Conservation (phyloP, 345 rosid genomes). For the Citrus inodora region DNA sequence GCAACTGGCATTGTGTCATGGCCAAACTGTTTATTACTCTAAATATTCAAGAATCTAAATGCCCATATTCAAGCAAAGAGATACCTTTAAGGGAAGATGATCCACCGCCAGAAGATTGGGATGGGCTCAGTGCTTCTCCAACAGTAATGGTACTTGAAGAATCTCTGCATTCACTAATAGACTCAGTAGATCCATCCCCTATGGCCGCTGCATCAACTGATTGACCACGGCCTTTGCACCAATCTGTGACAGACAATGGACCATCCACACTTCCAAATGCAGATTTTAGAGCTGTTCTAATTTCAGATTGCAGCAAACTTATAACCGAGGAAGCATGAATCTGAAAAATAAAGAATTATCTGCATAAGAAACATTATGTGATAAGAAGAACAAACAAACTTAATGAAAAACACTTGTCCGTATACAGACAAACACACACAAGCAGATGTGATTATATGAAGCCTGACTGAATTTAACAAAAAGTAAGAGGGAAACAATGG, state of each 20-base stretch:
- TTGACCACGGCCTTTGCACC: slow-evolving; percentile 92
- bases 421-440: neutral
- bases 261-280: slow-evolving; percentile 87
- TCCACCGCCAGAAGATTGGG: slow-evolving; percentile 48
- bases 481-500: neutral
- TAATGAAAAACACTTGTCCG: neutral
- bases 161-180: slow-evolving; percentile 73
- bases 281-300: slow-evolving; percentile 80
- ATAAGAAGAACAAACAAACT: neutral
- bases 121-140: slow-evolving; percentile 62
- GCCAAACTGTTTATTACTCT: slow-evolving; percentile 8
- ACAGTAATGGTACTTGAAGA: slow-evolving; percentile 45
- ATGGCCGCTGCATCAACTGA: slow-evolving; percentile 47
- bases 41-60: slow-evolving; percentile 11
- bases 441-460: neutral
- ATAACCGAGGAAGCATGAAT: slow-evolving; percentile 78
- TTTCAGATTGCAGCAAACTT: slow-evolving; percentile 84
- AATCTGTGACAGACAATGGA: slow-evolving; percentile 80
- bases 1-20: slow-evolving; percentile 34
- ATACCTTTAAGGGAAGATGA: slow-evolving; percentile 58
- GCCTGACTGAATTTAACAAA: neutral
- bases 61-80: neutral
- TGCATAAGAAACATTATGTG: slow-evolving; percentile 2
- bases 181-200: slow-evolving; percentile 80
- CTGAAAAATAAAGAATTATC: slow-evolving; percentile 38